phyloP scores from a whole-genome alignment of 1,284 basidiomycete genomes.

The Cerioporus squamosus region DNA sequence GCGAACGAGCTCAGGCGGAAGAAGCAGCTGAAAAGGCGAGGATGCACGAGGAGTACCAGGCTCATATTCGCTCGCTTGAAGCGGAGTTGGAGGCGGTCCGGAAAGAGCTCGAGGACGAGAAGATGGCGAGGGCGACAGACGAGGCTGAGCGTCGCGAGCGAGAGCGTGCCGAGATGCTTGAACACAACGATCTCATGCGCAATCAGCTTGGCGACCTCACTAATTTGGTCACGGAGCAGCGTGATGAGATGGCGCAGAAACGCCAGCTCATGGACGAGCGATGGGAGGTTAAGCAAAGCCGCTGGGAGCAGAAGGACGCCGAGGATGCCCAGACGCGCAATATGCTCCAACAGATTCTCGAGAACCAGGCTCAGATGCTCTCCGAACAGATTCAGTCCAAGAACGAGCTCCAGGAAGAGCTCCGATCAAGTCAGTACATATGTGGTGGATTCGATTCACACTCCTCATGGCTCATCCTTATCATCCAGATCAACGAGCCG shows the following conservation, averaged over 20 bases:
- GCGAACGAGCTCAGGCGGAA: constrained; percentile 51
- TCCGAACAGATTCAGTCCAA: constrained; percentile 56
- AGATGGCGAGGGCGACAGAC: constrained; percentile 56
- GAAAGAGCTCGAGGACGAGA: constrained; percentile 59
- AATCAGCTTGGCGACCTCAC: constrained; percentile 70
- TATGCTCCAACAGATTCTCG: constrained; percentile 59
- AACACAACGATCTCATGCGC: constrained; percentile 61
- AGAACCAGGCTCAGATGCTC: constrained; percentile 51
- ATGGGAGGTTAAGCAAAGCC: constrained; percentile 58
- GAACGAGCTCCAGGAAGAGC: constrained; percentile 34
- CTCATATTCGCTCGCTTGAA: constrained; percentile 60
- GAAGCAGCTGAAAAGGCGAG: constrained; percentile 50
- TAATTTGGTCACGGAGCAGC: constrained; percentile 66
- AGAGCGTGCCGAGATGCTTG: constrained; percentile 56
- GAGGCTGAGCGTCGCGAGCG: constrained; percentile 64
- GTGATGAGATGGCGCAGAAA: constrained; percentile 59
- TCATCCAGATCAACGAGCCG: constrained; percentile 17
- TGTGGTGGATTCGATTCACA: not conserved
- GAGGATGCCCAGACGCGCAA: constrained; percentile 56
- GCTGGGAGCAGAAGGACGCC: constrained; percentile 58
- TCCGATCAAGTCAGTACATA: constrained; percentile 15
- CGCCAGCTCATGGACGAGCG: constrained; percentile 58
- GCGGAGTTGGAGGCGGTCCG: constrained; percentile 62
- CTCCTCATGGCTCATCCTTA: not conserved
- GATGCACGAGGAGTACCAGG: constrained; percentile 54